Conservation (phyloP, 179 eudicot species). For the Actinidia arguta region DNA sequence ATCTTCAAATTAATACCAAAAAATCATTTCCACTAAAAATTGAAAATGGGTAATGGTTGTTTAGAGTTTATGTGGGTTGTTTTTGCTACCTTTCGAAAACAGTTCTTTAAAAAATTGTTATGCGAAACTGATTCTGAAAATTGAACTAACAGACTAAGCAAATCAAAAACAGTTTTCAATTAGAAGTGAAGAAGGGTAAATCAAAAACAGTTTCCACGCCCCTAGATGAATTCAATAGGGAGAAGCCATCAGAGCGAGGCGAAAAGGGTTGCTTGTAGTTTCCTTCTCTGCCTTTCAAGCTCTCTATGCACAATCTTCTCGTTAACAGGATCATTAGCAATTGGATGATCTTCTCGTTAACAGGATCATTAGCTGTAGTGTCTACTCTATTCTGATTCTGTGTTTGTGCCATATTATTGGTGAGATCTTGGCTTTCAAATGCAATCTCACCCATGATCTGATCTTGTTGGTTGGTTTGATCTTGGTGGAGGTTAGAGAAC, state of each 20-base stretch:
- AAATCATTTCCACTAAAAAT: too few relatives aligned
- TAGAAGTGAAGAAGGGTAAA: background rate
- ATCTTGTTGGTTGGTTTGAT: slow-evolving; percentile 21
- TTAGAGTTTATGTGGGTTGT: too few relatives aligned
- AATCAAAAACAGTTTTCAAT: too few relatives aligned
- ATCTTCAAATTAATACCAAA: too few relatives aligned
- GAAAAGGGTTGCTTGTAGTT: slow-evolving; percentile 44
- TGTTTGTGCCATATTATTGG: too few relatives aligned
- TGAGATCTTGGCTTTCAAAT: slow-evolving; percentile 2
- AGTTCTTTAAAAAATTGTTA: too few relatives aligned
- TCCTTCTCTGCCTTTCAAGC: slow-evolving; percentile 48
- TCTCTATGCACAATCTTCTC: slow-evolving; percentile 44
- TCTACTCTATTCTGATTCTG: too few relatives aligned
- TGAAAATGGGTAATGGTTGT: too few relatives aligned
- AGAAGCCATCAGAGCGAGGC: slow-evolving; percentile 43
- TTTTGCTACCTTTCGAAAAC: too few relatives aligned
- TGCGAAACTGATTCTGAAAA: too few relatives aligned
- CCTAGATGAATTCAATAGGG: slow-evolving; percentile 37
- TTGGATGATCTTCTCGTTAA: too few relatives aligned
- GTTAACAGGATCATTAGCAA: background rate
- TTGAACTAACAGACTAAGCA: background rate
- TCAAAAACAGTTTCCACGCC: background rate
- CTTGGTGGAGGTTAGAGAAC: background rate
- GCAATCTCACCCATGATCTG: slow-evolving; percentile 1
- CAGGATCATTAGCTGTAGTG: too few relatives aligned